phyloP scores from a whole-genome alignment of 108 stramenopile species.

The Ochromonas danica region DNA sequence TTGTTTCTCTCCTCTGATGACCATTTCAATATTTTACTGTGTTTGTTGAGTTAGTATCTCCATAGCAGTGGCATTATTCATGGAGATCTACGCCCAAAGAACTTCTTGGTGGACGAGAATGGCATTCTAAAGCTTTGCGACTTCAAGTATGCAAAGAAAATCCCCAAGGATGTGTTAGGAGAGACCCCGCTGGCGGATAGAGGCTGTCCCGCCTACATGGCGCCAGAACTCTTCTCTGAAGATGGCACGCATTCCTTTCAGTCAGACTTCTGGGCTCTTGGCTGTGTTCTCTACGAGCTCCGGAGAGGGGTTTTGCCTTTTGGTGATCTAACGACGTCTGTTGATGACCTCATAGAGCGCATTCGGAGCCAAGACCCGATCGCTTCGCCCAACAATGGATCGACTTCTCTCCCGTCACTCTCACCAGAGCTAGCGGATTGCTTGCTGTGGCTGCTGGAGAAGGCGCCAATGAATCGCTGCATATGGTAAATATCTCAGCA shows the following conservation, averaged over 20 bases:
- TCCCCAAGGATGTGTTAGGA: slow-evolving; percentile 36
- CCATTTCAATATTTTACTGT: neutral
- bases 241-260: slow-evolving; percentile 52
- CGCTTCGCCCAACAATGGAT: slow-evolving; percentile 21
- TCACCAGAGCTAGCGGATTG: slow-evolving; percentile 41
- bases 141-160: slow-evolving; percentile 37
- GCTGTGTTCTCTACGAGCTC: slow-evolving; percentile 57
- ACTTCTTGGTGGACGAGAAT: slow-evolving; percentile 63
- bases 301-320: slow-evolving; percentile 47
- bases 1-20: neutral
- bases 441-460: slow-evolving; percentile 46
- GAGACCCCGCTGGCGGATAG: slow-evolving; percentile 22
- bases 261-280: slow-evolving; percentile 57
- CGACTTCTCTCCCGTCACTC: slow-evolving; percentile 31
- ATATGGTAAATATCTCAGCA: no score
- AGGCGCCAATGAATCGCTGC: slow-evolving; percentile 43
- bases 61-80: slow-evolving; percentile 59
- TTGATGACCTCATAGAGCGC: slow-evolving; percentile 23
- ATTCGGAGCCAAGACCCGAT: slow-evolving; percentile 33
- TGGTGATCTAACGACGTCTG: neutral
- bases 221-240: slow-evolving; percentile 55
- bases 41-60: slow-evolving; percentile 53
- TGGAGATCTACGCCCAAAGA: slow-evolving; percentile 59
- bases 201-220: slow-evolving; percentile 54
- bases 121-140: slow-evolving; percentile 60